Conservation (phyloP, 2,329 filamentous ascomycete genomes). For the Ceratocystis ficicola region DNA sequence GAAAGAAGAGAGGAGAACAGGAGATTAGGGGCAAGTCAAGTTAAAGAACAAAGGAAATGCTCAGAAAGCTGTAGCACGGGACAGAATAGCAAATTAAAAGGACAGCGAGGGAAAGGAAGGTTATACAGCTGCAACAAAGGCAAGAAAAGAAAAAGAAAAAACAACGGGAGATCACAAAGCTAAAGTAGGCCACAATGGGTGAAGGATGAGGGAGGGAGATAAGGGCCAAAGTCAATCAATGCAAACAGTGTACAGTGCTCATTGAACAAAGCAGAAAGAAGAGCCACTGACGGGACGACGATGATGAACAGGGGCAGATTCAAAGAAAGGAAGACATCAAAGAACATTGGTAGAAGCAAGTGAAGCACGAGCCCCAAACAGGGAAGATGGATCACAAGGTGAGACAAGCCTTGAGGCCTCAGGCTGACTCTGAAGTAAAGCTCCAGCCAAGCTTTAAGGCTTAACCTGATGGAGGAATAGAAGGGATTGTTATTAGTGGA, state of each 20-base stretch:
- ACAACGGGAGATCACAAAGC: background rate
- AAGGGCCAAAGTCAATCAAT: background rate
- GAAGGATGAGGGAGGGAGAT: background rate
- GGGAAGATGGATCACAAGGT: slow-evolving; percentile 8
- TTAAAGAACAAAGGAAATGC: background rate
- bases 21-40: background rate
- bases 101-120: background rate
- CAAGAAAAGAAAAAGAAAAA: background rate
- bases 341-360: background rate
- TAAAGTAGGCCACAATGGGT: no score
- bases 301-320: no score
- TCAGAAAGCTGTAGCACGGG: no score
- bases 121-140: background rate
- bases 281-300: no score
- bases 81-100: background rate
- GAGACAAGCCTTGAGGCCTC: background rate
- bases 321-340: background rate
- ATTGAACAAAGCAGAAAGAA: background rate
- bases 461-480: background rate
- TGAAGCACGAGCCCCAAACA: slow-evolving; percentile 3
- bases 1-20: background rate
- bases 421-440: background rate
- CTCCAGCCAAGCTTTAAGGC: background rate
- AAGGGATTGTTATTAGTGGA: slow-evolving; percentile 4
- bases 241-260: background rate